Evolutionary conservation across 2,329 filamentous ascomycete genomes (phyloP), one percentile per base, ranked within the genome.

Genomic region (Monilinia vaccinii-corymbosi): DNA sequence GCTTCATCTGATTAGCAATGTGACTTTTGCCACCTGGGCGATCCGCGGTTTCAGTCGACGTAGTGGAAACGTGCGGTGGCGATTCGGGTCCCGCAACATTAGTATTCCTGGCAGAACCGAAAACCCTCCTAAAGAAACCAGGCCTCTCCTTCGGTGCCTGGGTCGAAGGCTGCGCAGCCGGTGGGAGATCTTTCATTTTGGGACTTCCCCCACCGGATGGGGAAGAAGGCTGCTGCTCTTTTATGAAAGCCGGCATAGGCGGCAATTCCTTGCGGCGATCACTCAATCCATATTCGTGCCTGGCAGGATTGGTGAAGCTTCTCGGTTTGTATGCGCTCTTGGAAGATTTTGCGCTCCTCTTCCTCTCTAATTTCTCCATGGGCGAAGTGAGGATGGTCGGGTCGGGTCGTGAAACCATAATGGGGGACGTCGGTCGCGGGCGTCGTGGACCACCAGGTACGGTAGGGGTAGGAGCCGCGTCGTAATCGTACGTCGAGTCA

Each of bases 91-190:
- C 63, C 58, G 61, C 67, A 59, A 69, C 68, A 63, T 70, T 71
- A 64, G 72, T 78, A 52, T 75, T 81, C 70, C 81, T 88, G 40
- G 88, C 84, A 11, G 86, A 88, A 48, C 78, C 74, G 76, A 97
- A 97, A 44, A 97, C 89, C 64, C 93, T 85, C 68, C 91, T 85
- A 77, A 97, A 97, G 77, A 99, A 97, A 23, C 94, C 92, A 10
- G 83, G 89, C 60, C 85, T 84, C 69, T 90, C 86, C 71, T 88
- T 89, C 56, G 78, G 73, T 74, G 67, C 77, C 66, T 74, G 73
- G 64, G 70, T 76, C 16, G 5, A 25, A 50, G 45, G 14, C 48
- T 52, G 56, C 21, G 56, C n/a, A 71, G 60, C 45, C 25, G 61
- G 62, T 8, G 59, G 73, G 46, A 73, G 70, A 28, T 75, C 72